Evolutionary conservation across 2,329 filamentous ascomycete species (phyloP), one percentile per base, ranked within the genome.

Genomic region (Stagonosporopsis cucurbitacearum): DNA sequence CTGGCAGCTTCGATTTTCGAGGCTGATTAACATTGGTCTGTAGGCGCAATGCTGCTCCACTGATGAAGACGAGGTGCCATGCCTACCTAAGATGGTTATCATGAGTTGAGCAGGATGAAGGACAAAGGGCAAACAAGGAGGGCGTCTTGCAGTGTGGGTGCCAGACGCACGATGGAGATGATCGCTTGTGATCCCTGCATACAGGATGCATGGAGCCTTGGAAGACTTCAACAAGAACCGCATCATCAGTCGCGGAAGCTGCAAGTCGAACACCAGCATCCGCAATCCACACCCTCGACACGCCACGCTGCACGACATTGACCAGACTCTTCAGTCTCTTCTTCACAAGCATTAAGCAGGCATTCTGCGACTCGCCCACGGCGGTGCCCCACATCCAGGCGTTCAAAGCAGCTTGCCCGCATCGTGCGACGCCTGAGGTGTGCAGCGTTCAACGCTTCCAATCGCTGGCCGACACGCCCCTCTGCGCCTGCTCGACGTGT

Each of bases 401-500:
- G 46, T 37, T 55, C 15, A n/a, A n/a, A 42, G 42, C 42, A 30
- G 42, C 37, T 56, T 43, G 15, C 53, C 53, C 47, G 47, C 42
- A 48, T 56, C 47, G 53, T 56, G 53, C 53, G 53, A 56, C 53
- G 53, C 47, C 53, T 56, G 47, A 56, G 37, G 47, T 43, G 42
- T 40, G 48, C 53, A 56, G 47, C 20, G 36, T 35, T 43, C 42
- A 20, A 50, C 53, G 32, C 39, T 22, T 13, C 42, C 42, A 56
- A 28, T 51, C 37, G 47, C 41, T 32, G 42, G 47, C 22, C 53
- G 37, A 51, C 25, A 12, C 17, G 43, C 53, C 39, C 42, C 20
- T 23, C 42, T 51, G 53, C 43, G 39, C 53, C 22, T 39, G 20
- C 46, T 25, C 40, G 25, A 47, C 25, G 46, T 25, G 19, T 9